phyloP scores from a whole-genome alignment of 78 protist genomes.

The Dictyostelium firmibasis region DNA sequence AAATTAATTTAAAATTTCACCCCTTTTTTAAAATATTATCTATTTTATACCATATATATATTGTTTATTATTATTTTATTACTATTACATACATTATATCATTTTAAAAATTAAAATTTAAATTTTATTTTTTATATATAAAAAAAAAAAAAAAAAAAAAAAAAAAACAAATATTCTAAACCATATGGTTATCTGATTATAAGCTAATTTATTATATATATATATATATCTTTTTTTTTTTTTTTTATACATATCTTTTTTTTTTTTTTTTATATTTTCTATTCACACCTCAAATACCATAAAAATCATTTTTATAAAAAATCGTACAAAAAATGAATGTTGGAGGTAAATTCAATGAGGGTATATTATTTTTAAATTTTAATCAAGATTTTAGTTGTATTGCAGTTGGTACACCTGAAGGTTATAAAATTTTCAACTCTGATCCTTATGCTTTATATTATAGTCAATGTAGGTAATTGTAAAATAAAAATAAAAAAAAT shows the following conservation, averaged over 20 bases:
- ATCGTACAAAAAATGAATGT: slow-evolving; percentile 16
- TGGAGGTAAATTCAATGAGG: slow-evolving; percentile 44
- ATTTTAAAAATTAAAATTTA: not conserved
- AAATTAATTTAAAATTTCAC: not conserved
- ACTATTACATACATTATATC: not conserved
- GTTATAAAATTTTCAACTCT: slow-evolving; percentile 94
- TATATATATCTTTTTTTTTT: not conserved
- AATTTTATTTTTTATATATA: too few relatives aligned
- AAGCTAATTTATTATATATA: not conserved
- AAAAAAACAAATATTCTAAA: not conserved
- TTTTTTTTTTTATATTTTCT: too few relatives aligned
- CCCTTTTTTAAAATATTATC: not conserved
- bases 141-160: not conserved
- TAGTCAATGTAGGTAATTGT: slow-evolving; percentile 43
- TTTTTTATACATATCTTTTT: not conserved
- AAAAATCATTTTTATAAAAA: not conserved
- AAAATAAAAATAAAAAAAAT: not conserved
- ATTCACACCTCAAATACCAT: not conserved
- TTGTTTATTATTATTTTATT: not conserved
- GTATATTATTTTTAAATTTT: slow-evolving; percentile 74
- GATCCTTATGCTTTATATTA: slow-evolving; percentile 93
- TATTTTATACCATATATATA: not conserved
- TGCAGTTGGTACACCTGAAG: slow-evolving; percentile 93
- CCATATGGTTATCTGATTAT: not conserved
- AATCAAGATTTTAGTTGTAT: slow-evolving; percentile 93